These are phyloP conservation scores for Xanthoconium purpureum DNA, from an alignment of 768 basidiomycete genomes.

Conservation along the genomic window DNA sequence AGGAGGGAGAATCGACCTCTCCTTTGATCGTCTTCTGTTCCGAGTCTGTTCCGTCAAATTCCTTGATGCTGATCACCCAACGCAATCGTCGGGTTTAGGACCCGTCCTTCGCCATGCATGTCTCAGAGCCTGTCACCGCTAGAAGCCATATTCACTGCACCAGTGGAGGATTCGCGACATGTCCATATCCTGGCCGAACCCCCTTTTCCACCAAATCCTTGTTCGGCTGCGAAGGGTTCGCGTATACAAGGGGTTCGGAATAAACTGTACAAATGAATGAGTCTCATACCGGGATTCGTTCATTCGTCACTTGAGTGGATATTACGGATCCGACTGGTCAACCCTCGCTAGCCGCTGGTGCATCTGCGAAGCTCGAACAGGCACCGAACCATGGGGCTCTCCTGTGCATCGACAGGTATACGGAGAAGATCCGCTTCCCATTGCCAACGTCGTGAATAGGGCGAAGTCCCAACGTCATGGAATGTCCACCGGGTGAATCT, in stretches of 20 bases:
- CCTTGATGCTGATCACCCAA: conserved; percentile 13
- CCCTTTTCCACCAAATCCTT: conserved; percentile 8
- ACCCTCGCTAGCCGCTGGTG: conserved; percentile 15
- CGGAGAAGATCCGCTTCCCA: conserved; percentile 37
- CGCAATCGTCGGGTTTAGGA: conserved; percentile 18
- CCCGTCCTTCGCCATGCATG: conserved; percentile 15
- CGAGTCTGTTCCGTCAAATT: conserved; percentile 13
- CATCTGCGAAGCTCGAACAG: conserved; percentile 17
- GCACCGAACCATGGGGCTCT: neutral
- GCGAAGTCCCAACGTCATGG: conserved; percentile 24
- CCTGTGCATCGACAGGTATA: conserved; percentile 16
- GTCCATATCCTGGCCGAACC: conserved; percentile 26
- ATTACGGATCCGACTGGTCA: conserved; percentile 21
- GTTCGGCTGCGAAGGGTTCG: conserved; percentile 5
- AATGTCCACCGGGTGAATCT: conserved; percentile 41
- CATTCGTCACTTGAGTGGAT: conserved; percentile 21
- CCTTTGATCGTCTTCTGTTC: conserved; percentile 28
- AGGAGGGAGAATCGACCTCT: conserved; percentile 12
- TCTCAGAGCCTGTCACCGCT: neutral
- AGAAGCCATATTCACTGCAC: conserved; percentile 22
- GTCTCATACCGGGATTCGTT: conserved; percentile 11
- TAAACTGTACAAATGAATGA: conserved; percentile 19
- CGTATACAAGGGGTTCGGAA: conserved; percentile 1
- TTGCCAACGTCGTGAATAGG: conserved; percentile 38
- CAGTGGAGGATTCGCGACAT: conserved; percentile 13